Percentiles rank a stretch among this genome's conserved stretches.
phyloP scores from a whole-genome alignment of 108 stramenopile species.

The Cyclotella baltica region DNA sequence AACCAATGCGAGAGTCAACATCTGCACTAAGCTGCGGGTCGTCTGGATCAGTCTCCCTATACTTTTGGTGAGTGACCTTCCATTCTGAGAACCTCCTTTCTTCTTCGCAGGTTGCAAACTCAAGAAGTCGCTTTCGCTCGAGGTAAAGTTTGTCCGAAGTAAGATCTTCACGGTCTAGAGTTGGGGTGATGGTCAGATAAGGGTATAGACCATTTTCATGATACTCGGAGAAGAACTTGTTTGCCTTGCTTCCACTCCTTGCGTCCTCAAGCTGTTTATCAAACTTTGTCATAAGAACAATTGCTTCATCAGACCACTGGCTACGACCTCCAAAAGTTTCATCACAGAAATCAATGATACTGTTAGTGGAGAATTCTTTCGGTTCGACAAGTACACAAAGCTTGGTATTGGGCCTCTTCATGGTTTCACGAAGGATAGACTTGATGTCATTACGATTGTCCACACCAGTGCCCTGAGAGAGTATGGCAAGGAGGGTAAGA shows the following conservation, averaged over 20 bases:
- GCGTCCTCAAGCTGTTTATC: constrained; percentile 78
- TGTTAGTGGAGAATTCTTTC: constrained; percentile 76
- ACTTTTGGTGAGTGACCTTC: constrained; percentile 51
- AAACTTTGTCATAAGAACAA: constrained; percentile 82
- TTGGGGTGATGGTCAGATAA: constrained; percentile 76
- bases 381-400: constrained; percentile 79
- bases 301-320: constrained; percentile 68
- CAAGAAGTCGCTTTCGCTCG: constrained; percentile 54
- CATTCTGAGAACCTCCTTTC: constrained; percentile 59
- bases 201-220: constrained; percentile 61
- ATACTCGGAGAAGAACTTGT: constrained; percentile 75
- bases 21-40: constrained; percentile 43
- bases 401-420: constrained; percentile 73
- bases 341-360: constrained; percentile 77
- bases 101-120: constrained; percentile 54
- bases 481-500: background rate
- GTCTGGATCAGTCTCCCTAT: constrained; percentile 46
- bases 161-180: constrained; percentile 68
- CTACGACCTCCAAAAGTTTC: constrained; percentile 59
- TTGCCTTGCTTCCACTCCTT: constrained; percentile 70
- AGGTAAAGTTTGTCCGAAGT: constrained; percentile 53
- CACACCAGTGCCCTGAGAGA: constrained; percentile 54
- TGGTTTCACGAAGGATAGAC: constrained; percentile 62
- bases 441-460: constrained; percentile 84
- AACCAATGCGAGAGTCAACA: constrained; percentile 55